These are phyloP conservation scores for Picochlorum sp. DNA, from an alignment of 139 green algal species.

Conservation along the genomic window DNA sequence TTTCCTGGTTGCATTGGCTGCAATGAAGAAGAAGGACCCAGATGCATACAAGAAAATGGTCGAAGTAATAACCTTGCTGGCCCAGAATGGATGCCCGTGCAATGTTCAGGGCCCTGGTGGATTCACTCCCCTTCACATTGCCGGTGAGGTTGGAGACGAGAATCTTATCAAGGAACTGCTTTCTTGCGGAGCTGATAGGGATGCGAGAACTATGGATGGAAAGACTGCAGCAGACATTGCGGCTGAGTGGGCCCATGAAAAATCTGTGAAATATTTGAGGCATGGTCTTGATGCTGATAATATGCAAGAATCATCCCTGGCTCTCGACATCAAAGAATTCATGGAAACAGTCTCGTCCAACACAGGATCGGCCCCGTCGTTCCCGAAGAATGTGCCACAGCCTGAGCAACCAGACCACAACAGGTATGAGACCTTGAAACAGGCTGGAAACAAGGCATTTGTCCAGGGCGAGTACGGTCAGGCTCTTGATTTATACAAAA, in stretches of 20 bases:
- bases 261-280: not conserved
- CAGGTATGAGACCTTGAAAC: not conserved
- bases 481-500: not conserved
- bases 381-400: not conserved
- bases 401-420: not conserved
- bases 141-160: not conserved
- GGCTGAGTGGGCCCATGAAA: not conserved
- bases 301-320: no score
- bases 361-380: no score
- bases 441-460: slow-evolving; percentile 1
- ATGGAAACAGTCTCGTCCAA: no score
- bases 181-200: not conserved
- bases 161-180: not conserved
- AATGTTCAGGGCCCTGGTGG: not conserved
- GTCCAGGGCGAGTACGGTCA: not conserved
- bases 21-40: not conserved
- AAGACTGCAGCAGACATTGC: slow-evolving; percentile 1
- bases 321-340: no score
- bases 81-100: not conserved
- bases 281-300: not conserved
- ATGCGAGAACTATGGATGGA: not conserved
- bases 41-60: not conserved
- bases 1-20: not conserved
- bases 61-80: not conserved
- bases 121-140: slow-evolving; percentile 8